Base-by-base conservation (phyloP, 2,329 filamentous ascomycete species). In the Orbilia quercus region DNA sequence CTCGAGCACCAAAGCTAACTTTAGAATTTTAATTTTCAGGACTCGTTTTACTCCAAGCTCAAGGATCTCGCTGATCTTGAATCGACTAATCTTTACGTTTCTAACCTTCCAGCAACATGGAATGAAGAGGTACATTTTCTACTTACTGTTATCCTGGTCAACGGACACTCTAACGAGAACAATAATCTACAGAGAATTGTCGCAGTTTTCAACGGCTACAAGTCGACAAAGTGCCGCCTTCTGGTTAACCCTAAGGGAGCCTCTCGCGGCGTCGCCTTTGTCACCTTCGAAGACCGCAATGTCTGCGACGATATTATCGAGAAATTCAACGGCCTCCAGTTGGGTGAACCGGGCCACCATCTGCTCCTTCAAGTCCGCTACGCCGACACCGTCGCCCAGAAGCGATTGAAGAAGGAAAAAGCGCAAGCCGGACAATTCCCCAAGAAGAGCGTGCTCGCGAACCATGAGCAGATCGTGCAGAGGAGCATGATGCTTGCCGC, bases 61-160 rank as follows among this genome's bases (percentile, higher is more conserved):
- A 98, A 99, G 85, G 94, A 95, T 48, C 91, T 98, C 79, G 90
- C 93, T 64, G 94, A 99, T 79, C 91, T 90, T 58, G 79, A 82
- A 44, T 98, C 96, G 50, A 98, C 95, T 76, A 99, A 99, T 80
- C 87, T 99, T 75, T 99, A 99, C 82, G 93, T 98, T 75, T 99
- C 96, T 25, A 99, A 98, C 82, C 86, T 99, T 47, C 95, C 95
- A 36, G 93, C 94, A 82, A 88, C 89, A 75, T 88, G 96, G 85
- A 96, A 91, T 58, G 96, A 99, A 84, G 89, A 91, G 77, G 92
- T 94, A 81, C 80, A 89, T 84, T 79, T 86, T 80, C 62, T 34
- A 53, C n/a, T 22, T 63, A 6, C 11, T 45, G 7, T 64, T 18
- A 7, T 4, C 11, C 42, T 50, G 9, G 20, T 14, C 48, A 7